phyloP scores from a whole-genome alignment of 331 rosid species.

The Malus hybrid region DNA sequence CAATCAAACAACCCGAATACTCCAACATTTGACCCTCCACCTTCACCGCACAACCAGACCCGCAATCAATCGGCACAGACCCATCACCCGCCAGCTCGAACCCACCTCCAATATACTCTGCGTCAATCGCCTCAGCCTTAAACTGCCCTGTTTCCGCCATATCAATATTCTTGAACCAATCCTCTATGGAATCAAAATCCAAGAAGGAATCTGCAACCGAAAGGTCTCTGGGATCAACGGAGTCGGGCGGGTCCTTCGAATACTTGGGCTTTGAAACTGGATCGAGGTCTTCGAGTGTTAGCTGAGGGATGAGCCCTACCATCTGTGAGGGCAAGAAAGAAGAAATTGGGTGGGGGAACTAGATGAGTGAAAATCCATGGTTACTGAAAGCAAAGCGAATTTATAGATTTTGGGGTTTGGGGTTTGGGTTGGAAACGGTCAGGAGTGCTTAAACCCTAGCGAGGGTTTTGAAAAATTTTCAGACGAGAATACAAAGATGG shows the following conservation, averaged over 20 bases:
- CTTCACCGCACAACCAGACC: conserved; percentile 2
- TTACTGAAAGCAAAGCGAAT: not conserved
- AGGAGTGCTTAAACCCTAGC: conserved; percentile 16
- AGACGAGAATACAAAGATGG: not conserved
- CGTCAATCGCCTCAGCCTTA: not conserved
- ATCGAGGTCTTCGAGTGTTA: conserved; percentile 20
- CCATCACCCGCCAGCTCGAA: not conserved
- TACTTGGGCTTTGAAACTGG: conserved; percentile 23
- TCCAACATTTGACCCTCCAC: conserved; percentile 16
- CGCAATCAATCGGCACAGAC: conserved; percentile 12
- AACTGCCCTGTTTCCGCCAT: conserved; percentile 17
- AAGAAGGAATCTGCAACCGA: conserved; percentile 57
- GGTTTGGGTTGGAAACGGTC: not conserved
- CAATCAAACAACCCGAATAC: conserved; percentile 26
- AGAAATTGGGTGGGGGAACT: not conserved
- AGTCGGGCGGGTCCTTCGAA: conserved; percentile 22
- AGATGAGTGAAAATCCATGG: conserved; percentile 9
- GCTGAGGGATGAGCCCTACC: conserved; percentile 19
- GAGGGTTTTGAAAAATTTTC: conserved; percentile 12
- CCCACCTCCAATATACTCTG: not conserved
- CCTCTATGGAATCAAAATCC: conserved; percentile 48
- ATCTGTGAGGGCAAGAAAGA: conserved; percentile 3
- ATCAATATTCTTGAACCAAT: conserved; percentile 32
- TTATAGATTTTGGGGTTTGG: conserved; percentile 10
- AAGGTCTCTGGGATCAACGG: conserved; percentile 26